Percentiles rank a stretch among this genome's conserved stretches.
phyloP scores from a whole-genome alignment of 2,329 filamentous ascomycete species.

The Pyricularia pennisetigena region DNA sequence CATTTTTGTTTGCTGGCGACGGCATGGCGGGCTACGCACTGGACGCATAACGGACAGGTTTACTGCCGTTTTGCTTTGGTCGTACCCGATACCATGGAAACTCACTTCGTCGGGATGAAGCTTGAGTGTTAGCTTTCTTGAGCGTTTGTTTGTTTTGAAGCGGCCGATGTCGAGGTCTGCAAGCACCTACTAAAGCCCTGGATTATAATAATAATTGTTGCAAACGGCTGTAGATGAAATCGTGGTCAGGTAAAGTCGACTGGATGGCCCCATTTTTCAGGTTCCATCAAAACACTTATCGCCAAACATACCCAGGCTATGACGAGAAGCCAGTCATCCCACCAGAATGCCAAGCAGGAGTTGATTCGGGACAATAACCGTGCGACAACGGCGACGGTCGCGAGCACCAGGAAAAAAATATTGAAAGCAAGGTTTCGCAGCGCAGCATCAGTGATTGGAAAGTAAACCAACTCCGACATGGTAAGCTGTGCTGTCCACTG shows the following conservation, averaged over 20 bases:
- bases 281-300: not conserved
- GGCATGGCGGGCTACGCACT: not conserved
- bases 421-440: not conserved
- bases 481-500: not conserved
- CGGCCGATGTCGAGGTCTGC: not conserved
- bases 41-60: not conserved
- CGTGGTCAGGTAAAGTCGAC: not conserved
- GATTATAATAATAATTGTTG: not conserved
- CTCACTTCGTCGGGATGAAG: not conserved
- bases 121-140: not conserved
- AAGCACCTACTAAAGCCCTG: not conserved
- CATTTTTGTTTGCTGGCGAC: not conserved
- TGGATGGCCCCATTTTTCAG: not conserved
- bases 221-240: not conserved
- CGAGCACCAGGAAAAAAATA: not conserved
- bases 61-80: not conserved
- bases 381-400: not conserved
- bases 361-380: not conserved
- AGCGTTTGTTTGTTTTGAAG: not conserved
- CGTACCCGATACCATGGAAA: not conserved
- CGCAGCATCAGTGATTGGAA: not conserved
- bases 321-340: not conserved
- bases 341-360: not conserved
- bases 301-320: not conserved
- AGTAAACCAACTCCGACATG: not conserved